Evolutionary conservation across 768 basidiomycete genomes (phyloP).

Genomic region (Tephrocybe sp.): DNA sequence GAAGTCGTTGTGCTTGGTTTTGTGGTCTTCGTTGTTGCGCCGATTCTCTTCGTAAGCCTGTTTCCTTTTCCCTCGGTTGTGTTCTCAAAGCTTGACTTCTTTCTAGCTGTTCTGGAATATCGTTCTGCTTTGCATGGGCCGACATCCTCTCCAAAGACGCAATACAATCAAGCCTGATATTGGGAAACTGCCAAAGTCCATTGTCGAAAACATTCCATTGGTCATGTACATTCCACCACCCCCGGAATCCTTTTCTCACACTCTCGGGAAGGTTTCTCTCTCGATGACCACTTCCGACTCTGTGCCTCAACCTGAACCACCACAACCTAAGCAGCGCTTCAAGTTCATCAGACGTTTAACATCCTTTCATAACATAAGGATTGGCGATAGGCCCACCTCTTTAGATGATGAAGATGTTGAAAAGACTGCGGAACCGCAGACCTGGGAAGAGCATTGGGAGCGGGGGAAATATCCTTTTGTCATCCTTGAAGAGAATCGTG

Average conservation of each 20-base stretch:
- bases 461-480: constrained; percentile 79
- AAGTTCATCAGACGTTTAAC: constrained; percentile 45
- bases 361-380: constrained; percentile 23
- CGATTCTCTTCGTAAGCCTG: constrained; percentile 70
- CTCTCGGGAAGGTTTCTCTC: constrained; percentile 40
- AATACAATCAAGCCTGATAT: constrained; percentile 76
- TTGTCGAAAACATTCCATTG: constrained; percentile 79
- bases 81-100: not conserved
- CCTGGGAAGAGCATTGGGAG: constrained; percentile 83
- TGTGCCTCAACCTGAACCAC: constrained; percentile 51
- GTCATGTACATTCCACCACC: constrained; percentile 86
- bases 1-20: constrained; percentile 75
- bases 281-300: constrained; percentile 53
- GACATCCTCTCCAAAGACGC: constrained; percentile 77
- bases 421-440: constrained; percentile 32
- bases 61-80: not conserved
- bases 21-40: constrained; percentile 76
- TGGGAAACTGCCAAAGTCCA: constrained; percentile 66
- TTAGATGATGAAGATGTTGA: constrained; percentile 11
- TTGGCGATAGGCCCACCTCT: not conserved
- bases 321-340: constrained; percentile 46
- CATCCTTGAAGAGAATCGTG: constrained; percentile 77
- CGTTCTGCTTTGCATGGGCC: constrained; percentile 73
- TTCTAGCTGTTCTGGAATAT: constrained; percentile 74
- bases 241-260: constrained; percentile 42